Conservation (phyloP, 495 filamentous ascomycete species). For the Lasiosphaeria ovina region DNA sequence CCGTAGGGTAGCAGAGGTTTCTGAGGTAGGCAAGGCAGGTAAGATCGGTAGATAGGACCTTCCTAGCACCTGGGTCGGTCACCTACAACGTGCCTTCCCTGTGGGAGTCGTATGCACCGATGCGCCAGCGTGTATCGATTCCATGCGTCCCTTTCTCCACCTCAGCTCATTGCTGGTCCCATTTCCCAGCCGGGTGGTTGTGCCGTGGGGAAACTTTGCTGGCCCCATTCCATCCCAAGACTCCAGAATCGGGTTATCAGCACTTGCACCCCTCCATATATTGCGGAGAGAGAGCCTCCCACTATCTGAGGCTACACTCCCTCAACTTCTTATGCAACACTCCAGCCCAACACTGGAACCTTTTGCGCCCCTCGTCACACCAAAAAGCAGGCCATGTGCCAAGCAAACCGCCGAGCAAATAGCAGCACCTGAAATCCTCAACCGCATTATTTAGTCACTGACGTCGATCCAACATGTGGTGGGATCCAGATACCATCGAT, state of each 20-base stretch:
- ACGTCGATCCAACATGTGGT: conserved; percentile 56
- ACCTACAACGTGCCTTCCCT: too few relatives aligned
- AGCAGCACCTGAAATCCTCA: background rate
- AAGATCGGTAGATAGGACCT: too few relatives aligned
- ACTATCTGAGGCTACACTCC: too few relatives aligned
- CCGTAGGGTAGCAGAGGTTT: too few relatives aligned
- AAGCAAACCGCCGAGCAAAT: background rate
- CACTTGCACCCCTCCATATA: conserved; percentile 1
- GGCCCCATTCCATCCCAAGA: background rate
- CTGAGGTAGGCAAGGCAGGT: too few relatives aligned
- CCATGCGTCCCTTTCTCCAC: background rate
- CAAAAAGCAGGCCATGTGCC: background rate
- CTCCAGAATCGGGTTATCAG: background rate
- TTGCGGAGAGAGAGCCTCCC: background rate
- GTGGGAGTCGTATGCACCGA: too few relatives aligned
- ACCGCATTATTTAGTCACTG: background rate
- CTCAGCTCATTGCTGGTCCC: background rate
- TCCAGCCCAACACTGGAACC: too few relatives aligned
- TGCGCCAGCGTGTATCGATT: too few relatives aligned
- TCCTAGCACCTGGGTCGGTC: too few relatives aligned
- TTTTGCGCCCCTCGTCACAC: too few relatives aligned
- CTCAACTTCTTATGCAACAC: too few relatives aligned
- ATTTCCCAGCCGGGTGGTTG: conserved; percentile 16
- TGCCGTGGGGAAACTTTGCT: conserved; percentile 8
- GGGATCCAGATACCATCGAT: conserved; percentile 75